Conservation (phyloP, 139 green algal genomes). For the Spirogloea muscicola region DNA sequence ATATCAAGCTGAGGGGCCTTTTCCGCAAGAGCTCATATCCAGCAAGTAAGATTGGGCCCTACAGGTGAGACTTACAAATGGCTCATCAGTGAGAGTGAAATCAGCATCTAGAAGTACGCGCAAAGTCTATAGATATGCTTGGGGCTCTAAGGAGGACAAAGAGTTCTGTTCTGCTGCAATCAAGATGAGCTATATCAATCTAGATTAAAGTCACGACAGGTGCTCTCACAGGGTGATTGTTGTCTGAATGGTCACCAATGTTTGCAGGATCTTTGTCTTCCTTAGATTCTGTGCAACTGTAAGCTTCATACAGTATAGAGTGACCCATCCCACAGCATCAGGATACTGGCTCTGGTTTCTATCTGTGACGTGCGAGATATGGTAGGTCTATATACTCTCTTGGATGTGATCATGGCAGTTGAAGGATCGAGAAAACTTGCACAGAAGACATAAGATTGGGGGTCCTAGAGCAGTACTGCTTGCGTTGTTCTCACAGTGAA, state of each 20-base stretch:
- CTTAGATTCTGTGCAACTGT: conserved; percentile 18
- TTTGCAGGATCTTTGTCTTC: conserved; percentile 13
- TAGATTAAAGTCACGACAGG: background rate
- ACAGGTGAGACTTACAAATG: no score
- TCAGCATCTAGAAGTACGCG: background rate
- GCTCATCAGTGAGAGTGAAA: no score
- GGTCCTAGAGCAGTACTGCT: background rate
- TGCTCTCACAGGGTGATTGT: background rate
- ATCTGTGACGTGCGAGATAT: conserved; percentile 43
- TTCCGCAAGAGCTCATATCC: conserved; percentile 6
- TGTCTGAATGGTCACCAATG: background rate
- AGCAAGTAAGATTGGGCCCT: conserved; percentile 19
- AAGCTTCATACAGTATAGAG: conserved; percentile 24
- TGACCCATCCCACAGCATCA: conserved; percentile 13
- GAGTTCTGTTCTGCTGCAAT: conserved; percentile 5
- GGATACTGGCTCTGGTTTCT: conserved; percentile 45
- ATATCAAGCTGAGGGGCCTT: conserved; percentile 14
- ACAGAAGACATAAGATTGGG: background rate
- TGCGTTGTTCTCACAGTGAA: background rate
- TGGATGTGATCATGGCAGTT: no score
- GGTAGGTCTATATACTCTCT: no score
- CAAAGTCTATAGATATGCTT: background rate
- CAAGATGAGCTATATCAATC: background rate
- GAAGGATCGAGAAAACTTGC: background rate
- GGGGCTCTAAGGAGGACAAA: background rate